A percentile compares a stretch with the other conserved stretches of the same genome.
Conservation (phyloP, 2,329 filamentous ascomycete species). For the Colletotrichum navitas region DNA sequence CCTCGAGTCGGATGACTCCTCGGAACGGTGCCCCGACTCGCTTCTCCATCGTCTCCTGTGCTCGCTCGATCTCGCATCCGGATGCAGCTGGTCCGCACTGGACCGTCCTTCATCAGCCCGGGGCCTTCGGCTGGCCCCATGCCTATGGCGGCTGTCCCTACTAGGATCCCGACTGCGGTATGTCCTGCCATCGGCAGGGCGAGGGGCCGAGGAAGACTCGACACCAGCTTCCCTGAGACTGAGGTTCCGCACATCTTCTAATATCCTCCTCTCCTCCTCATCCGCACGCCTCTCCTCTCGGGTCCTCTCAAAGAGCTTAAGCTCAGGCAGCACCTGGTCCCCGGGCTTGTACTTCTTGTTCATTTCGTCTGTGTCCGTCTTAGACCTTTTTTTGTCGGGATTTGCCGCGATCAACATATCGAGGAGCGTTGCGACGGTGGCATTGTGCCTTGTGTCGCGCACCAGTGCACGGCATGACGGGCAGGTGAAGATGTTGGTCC, state of each 20-base stretch:
- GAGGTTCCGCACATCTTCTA: conserved; percentile 79
- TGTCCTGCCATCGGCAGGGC: conserved; percentile 36
- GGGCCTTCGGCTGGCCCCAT: conserved; percentile 50
- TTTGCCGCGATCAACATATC: conserved; percentile 89
- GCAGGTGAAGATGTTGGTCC: conserved; percentile 79
- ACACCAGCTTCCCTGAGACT: conserved; percentile 78
- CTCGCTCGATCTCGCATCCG: conserved; percentile 52
- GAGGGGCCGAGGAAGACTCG: conserved; percentile 51
- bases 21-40: conserved; percentile 58
- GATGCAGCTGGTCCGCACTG: conserved; percentile 54
- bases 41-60: conserved; percentile 57
- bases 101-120: conserved; percentile 48
- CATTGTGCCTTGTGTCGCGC: conserved; percentile 89
- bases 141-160: conserved; percentile 46
- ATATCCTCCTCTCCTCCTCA: conserved; percentile 75
- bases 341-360: conserved; percentile 82
- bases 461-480: conserved; percentile 91
- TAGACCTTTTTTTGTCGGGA: conserved; percentile 77
- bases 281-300: conserved; percentile 67
- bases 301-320: conserved; percentile 64
- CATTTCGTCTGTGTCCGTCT: conserved; percentile 82
- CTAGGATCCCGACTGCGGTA: conserved; percentile 42
- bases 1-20: conserved; percentile 54
- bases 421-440: conserved; percentile 87
- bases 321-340: conserved; percentile 80